Conservation (phyloP, 1,284 basidiomycete species). For the Stereum hirsutum region DNA sequence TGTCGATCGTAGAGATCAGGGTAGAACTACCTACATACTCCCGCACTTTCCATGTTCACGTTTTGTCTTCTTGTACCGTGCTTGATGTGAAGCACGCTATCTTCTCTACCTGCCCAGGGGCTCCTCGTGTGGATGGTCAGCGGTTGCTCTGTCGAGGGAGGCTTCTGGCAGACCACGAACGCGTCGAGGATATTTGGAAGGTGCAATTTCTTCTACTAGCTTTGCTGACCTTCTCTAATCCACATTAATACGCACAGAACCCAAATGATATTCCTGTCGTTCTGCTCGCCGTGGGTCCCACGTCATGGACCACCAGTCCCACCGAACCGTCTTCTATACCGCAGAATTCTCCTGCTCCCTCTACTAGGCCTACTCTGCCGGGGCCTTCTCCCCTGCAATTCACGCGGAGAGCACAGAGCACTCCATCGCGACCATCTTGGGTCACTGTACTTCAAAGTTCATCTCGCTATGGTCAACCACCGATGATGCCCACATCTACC, state of each 20-base stretch:
- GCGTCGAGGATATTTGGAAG: slow-evolving; percentile 60
- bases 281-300: slow-evolving; percentile 69
- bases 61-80: slow-evolving; percentile 40
- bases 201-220: slow-evolving; percentile 24
- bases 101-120: slow-evolving; percentile 47
- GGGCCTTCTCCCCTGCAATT: no score
- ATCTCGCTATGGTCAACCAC: no score
- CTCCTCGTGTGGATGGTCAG: slow-evolving; percentile 58
- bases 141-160: slow-evolving; percentile 69
- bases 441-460: no score
- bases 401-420: no score
- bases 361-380: background rate
- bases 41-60: slow-evolving; percentile 50
- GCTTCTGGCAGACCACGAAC: slow-evolving; percentile 54
- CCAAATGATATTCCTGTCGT: slow-evolving; percentile 49
- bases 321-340: slow-evolving; percentile 20
- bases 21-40: slow-evolving; percentile 70
- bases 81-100: slow-evolving; percentile 64
- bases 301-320: slow-evolving; percentile 55
- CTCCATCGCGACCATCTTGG: no score
- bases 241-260: slow-evolving; percentile 28
- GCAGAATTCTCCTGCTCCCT: background rate
- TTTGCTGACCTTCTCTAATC: background rate
- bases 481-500: no score
- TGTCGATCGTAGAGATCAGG: slow-evolving; percentile 41